Base-by-base conservation (phyloP, 1,284 basidiomycete genomes). In the Uromyces viciae-fabae region DNA sequence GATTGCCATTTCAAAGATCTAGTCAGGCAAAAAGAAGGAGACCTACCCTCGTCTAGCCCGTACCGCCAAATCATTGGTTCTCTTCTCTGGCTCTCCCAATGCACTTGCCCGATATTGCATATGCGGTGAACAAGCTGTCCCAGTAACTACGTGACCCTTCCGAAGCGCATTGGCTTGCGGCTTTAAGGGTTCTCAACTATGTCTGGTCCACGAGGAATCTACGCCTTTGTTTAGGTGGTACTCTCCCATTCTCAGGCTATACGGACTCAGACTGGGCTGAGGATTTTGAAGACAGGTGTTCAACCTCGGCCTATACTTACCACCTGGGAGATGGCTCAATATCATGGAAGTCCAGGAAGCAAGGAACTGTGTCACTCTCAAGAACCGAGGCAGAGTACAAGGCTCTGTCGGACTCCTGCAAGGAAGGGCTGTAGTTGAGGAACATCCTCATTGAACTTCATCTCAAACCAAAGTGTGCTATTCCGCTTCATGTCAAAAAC, bases 311-410 rank as follows among this genome's bases (percentile, higher is more conserved):
- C n/a, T 75, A 75, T 25, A 40, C 52, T 3, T 74, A 54, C 42
- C 25, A 3, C 11, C 38, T 58, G 33, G 72, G 46, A 40, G 19
- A 5, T 33, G 56, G 75, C 19, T 17, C 60, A 2, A 76, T 76
- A 7, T 46, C 60, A 1, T 76, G 75, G 75, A 28, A 64, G n/a
- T 76, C 75, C 0, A 3, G 33, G 0, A 76, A 76, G 31, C 75
- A 76, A 36, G 42, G 15, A 3, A 49, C 60, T 14, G 75, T 76
- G 25, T 42, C 60, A 1, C 60, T 66, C 19, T 66, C 72, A 31
- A 74, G 72, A 25, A 56, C 72, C 36, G 38, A 74, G 49, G 72
- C 72, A 25, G 43, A 56, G 40, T 73, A 73, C n/a, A 73, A 56
- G 46, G 71, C 71, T 19, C 22, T 73, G 49, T 28, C 36, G 17